Evolutionary conservation across 495 filamentous ascomycete genomes (phyloP), one percentile per base, ranked within the genome.

Genomic region (Corynascus novoguineensis): DNA sequence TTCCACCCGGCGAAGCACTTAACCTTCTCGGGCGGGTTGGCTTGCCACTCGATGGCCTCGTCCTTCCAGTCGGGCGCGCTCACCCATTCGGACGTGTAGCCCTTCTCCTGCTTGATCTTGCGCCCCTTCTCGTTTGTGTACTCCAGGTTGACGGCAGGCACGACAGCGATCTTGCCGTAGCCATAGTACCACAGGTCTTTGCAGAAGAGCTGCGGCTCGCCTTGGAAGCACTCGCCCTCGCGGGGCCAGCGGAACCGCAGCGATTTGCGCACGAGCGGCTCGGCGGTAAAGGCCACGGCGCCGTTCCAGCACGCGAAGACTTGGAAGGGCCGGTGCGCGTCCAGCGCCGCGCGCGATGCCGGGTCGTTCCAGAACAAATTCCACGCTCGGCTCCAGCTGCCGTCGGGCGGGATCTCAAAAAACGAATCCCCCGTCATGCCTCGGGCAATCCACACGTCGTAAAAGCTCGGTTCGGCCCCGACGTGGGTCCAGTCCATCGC

Each of bases 291-390:
- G 0, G 68, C 70, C 1, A 64, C 65, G 15, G 73, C 75, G 12
- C 77, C 78, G 41, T 80, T 79, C 78, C 79, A 81, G 64, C 78
- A 81, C 1, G 75, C 72, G 42, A 79, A 81, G 0, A 82, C 79
- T 65, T 82, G 79, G 56, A 81, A 77, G 0, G 79, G 75, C 31
- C 62, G 62, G 10, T 60, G 53, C 8, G 45, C 48, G 4, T 46
- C 21, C 37, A 71, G 71, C 19, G 71, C 62, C 12, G 41, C 50
- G 17, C 62, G 60, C 10, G 70, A 46, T 7, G 31, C 44, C 2
- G 62, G 57, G 45, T 78, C 65, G 53, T 74, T 71, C 68, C 72
- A 78, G 51, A 81, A 78, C 38, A 81, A 60, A 45, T 81, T 71
- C 63, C 70, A 68, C 1, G 71, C 68, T 35, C 53, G 64, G 27